Evolutionary conservation across 108 stramenopile genomes (phyloP), one percentile per base, ranked within the genome.

Genomic region (Asterionellopsis glacialis): DNA sequence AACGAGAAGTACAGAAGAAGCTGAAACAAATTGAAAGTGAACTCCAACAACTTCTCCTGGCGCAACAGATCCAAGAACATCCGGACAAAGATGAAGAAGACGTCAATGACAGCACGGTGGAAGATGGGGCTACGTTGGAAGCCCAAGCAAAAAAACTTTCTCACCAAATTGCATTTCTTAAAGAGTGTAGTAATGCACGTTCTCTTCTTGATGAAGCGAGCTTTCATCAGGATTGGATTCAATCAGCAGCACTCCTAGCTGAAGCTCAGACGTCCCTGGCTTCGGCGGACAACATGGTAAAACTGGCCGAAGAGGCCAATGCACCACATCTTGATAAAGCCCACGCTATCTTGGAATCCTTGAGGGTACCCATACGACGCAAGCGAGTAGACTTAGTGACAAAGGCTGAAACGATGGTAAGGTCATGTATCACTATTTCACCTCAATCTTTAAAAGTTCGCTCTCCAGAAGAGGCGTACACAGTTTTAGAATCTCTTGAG

Each of bases 121-220:
- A 16, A 49, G 14, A 16, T 19, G 48, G 27, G 38, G 40, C 41
- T 18, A 23, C 53, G 2, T 51, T 63, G 0, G 44, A 64, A 7
- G 22, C 11, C 1, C 44, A 64, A 42, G 69, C 69, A 40, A 14
- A 50, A 21, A 22, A 47, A 11, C 50, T 73, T 15, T 3, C 23
- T 18, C 25, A 25, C 13, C 60, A 62, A 26, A 42, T 67, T 45
- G 56, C 43, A 12, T 82, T 82, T 60, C 56, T 82, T 26, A 68
- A 73, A 23, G 51, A 69, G 49, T 77, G 74, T n/a, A 82, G 81
- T 64, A 44, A 66, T 0, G 70, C 71, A 1, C 59, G 77, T 49
- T 60, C 72, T 2, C 25, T 51, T 25, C 27, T 82, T 40, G 77
- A 82, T 38, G 64, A 72, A 44, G 57, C 39, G 39, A 49, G 64